Conservation (phyloP, 2,329 filamentous ascomycete genomes). For the Pestalotiopsis fici region DNA sequence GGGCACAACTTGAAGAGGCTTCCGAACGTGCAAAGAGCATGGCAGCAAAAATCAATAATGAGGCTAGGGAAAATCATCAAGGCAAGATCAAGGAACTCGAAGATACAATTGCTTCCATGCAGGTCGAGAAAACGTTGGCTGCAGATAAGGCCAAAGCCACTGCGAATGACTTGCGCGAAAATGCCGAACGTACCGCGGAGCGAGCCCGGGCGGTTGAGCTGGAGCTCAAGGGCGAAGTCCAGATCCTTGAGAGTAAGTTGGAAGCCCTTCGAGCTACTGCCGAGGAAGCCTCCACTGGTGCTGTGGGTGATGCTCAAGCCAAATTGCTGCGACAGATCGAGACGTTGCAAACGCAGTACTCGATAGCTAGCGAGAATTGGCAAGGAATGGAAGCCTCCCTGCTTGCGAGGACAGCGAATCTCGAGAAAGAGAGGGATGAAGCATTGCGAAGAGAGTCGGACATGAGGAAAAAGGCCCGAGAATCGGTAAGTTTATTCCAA, state of each 20-base stretch:
- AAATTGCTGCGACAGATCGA: conserved; percentile 94
- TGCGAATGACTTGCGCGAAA: conserved; percentile 71
- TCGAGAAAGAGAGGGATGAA: conserved; percentile 93
- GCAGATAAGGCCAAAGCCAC: conserved; percentile 68
- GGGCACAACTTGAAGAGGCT: conserved; percentile 68
- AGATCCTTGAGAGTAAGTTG: conserved; percentile 83
- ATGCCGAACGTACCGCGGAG: conserved; percentile 72
- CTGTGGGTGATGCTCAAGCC: conserved; percentile 79
- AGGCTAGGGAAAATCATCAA: conserved; percentile 68
- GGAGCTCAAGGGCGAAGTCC: conserved; percentile 77
- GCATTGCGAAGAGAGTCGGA: conserved; percentile 81
- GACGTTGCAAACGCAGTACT: conserved; percentile 92
- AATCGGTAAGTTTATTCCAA: conserved; percentile 65
- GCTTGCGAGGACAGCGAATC: conserved; percentile 70
- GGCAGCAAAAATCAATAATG: conserved; percentile 66
- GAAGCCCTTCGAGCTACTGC: conserved; percentile 83
- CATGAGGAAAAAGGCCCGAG: conserved; percentile 84
- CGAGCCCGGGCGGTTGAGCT: conserved; percentile 67
- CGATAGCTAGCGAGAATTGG: conserved; percentile 95
- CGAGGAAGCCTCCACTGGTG: conserved; percentile 86
- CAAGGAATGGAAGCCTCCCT: conserved; percentile 91
- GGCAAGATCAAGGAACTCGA: conserved; percentile 52
- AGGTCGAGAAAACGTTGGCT: conserved; percentile 76
- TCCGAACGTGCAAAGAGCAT: conserved; percentile 66
- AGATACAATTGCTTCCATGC: conserved; percentile 62